phyloP scores from a whole-genome alignment of 768 basidiomycete species.

The Rhodotorula taiwanensis region DNA sequence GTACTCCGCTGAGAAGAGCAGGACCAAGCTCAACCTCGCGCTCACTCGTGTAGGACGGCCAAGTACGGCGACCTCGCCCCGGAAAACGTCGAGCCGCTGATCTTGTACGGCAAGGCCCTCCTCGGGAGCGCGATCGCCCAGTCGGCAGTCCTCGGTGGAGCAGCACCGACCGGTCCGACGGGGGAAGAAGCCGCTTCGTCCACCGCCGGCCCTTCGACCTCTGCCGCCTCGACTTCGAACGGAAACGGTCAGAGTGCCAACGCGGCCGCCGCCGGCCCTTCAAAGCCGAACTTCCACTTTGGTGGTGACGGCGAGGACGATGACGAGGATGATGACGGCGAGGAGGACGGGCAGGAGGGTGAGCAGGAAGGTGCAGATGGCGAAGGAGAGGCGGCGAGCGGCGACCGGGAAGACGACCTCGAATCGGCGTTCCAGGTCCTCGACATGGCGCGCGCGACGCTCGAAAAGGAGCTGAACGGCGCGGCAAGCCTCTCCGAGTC shows the following conservation, averaged over 20 bases:
- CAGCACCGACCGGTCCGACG: constrained; percentile 49
- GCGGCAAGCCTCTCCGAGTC: too few species aligned
- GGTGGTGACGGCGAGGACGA: constrained; percentile 68
- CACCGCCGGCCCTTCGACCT: not conserved
- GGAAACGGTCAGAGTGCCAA: too few species aligned
- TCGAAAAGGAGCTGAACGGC: constrained; percentile 53
- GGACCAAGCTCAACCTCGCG: too few species aligned
- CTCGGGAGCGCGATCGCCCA: constrained; percentile 86
- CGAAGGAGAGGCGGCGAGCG: constrained; percentile 52
- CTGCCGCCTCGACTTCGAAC: not conserved
- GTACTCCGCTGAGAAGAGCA: too few species aligned
- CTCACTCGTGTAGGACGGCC: constrained; percentile 69
- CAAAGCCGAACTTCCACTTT: constrained; percentile 64
- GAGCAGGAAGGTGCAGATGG: constrained; percentile 57
- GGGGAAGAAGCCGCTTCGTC: not conserved
- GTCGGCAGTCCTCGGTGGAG: constrained; percentile 80
- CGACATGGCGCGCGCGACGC: constrained; percentile 85
- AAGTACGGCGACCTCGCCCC: constrained; percentile 71
- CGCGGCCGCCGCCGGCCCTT: constrained; percentile 13
- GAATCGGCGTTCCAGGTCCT: constrained; percentile 96
- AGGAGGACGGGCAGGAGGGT: constrained; percentile 54
- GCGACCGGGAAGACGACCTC: constrained; percentile 82
- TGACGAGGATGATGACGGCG: constrained; percentile 48
- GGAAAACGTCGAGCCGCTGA: constrained; percentile 78
- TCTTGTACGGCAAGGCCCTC: constrained; percentile 85